Conservation (phyloP, 257 asterid genomes). For the Solanum boliviense region DNA sequence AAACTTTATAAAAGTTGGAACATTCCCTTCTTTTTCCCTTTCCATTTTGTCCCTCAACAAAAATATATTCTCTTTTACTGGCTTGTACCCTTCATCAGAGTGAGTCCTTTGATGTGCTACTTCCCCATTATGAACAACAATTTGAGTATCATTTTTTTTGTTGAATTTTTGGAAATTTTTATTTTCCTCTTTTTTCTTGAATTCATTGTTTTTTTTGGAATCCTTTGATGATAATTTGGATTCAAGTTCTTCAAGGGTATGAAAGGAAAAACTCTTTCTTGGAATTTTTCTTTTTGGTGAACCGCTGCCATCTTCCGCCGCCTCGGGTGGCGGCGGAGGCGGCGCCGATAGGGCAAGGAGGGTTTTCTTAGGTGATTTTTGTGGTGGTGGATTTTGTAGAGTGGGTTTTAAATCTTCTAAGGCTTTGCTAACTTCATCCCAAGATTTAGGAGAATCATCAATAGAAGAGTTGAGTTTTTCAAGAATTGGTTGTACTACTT, state of each 20-base stretch:
- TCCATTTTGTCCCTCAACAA: conserved; percentile 51
- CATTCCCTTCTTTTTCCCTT: conserved; percentile 55
- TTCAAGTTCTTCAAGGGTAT: conserved; percentile 79
- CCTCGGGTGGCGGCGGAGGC: neutral
- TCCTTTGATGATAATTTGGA: conserved; percentile 14
- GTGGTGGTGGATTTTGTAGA: conserved; percentile 14
- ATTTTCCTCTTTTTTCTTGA: neutral
- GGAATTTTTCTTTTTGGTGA: conserved; percentile 2
- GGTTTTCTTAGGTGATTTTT: neutral
- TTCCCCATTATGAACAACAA: neutral
- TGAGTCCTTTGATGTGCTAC: neutral
- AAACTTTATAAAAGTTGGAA: conserved; percentile 24
- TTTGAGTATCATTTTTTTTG: neutral
- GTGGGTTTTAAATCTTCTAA: conserved; percentile 64
- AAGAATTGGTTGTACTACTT: conserved; percentile 40
- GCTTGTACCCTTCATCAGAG: conserved; percentile 15
- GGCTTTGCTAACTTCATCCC: conserved; percentile 91
- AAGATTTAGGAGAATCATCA: conserved; percentile 70
- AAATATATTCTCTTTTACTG: conserved; percentile 72
- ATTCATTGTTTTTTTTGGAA: neutral
- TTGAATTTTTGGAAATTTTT: neutral
- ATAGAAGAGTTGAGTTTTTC: conserved; percentile 55
- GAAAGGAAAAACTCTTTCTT: conserved; percentile 52
- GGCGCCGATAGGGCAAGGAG: neutral
- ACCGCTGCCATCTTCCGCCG: neutral